These are phyloP conservation scores for Leptomonas pyrrhocoris DNA, from an alignment of 208 protist species.

Conservation along the genomic window DNA sequence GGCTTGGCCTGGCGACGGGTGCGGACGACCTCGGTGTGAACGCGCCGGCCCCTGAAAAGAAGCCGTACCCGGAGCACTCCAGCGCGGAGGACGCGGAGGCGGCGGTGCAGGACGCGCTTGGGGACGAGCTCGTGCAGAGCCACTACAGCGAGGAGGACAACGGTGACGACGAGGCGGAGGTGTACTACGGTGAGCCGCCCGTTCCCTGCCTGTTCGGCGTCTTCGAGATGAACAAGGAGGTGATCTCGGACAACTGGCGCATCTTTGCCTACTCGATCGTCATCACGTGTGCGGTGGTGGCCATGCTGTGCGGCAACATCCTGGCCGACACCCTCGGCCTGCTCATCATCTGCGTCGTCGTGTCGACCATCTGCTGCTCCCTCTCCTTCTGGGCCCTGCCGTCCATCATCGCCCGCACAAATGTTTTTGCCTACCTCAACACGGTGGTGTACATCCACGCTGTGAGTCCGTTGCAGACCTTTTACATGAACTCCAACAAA, in stretches of 20 bases:
- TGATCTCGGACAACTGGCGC: constrained; percentile 45
- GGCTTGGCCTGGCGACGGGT: constrained; percentile 11
- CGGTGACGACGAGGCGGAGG: constrained; percentile 2
- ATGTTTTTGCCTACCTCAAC: constrained; percentile 57
- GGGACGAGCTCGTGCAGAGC: constrained; percentile 10
- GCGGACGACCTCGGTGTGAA: neutral
- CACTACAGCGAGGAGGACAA: constrained; percentile 6
- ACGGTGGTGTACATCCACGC: constrained; percentile 50
- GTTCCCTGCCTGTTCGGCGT: constrained; percentile 38
- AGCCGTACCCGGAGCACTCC: constrained; percentile 16
- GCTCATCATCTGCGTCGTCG: constrained; percentile 40
- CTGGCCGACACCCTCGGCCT: constrained; percentile 37
- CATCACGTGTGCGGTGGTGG: constrained; percentile 52
- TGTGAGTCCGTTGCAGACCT: constrained; percentile 40
- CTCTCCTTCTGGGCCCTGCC: constrained; percentile 63
- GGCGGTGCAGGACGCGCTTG: constrained; percentile 5
- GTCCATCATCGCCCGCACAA: constrained; percentile 60
- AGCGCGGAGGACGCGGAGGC: constrained; percentile 14
- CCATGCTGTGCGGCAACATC: constrained; percentile 50
- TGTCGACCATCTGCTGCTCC: constrained; percentile 44
- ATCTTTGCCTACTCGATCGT: constrained; percentile 56
- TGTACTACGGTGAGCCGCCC: constrained; percentile 21
- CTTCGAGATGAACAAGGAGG: constrained; percentile 70
- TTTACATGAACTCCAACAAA: constrained; percentile 54
- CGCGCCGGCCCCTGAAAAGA: constrained; percentile 30